These are phyloP conservation scores for Ramaria sp. DNA, from an alignment of 768 basidiomycete genomes.

Conservation along the genomic window DNA sequence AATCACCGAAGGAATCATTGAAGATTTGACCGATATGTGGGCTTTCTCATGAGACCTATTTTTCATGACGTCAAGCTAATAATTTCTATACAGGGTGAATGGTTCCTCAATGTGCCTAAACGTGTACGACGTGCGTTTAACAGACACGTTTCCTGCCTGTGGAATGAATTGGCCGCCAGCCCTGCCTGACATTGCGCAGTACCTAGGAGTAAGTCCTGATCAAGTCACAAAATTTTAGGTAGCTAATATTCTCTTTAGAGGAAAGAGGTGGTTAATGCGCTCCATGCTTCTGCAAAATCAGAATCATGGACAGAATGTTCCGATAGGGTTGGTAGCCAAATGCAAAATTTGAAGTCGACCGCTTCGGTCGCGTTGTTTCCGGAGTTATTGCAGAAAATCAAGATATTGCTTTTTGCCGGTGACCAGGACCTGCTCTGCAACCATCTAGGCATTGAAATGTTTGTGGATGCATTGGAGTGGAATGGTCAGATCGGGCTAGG, in stretches of 20 bases:
- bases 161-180: conserved; percentile 98
- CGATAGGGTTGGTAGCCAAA: conserved; percentile 47
- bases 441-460: conserved; percentile 79
- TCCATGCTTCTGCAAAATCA: conserved; percentile 72
- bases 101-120: conserved; percentile 76
- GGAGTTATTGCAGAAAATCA: conserved; percentile 62
- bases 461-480: conserved; percentile 80
- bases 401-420: conserved; percentile 86
- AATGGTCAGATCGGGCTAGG: conserved; percentile 75
- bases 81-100: conserved; percentile 38
- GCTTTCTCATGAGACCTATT: background rate
- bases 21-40: background rate
- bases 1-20: conserved; percentile 2
- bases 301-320: conserved; percentile 87
- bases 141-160: conserved; percentile 77
- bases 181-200: conserved; percentile 59
- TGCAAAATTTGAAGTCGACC: conserved; percentile 43
- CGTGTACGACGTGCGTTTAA: conserved; percentile 88
- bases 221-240: background rate
- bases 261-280: conserved; percentile 62
- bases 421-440: conserved; percentile 98
- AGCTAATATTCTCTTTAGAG: conserved; percentile 37
- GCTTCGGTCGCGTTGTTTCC: conserved; percentile 75
- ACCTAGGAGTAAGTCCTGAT: conserved; percentile 58
- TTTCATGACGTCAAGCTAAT: background rate